Evolutionary conservation across 345 rosid species (phyloP).

Genomic region (Erysimum cheiranthoides): DNA sequence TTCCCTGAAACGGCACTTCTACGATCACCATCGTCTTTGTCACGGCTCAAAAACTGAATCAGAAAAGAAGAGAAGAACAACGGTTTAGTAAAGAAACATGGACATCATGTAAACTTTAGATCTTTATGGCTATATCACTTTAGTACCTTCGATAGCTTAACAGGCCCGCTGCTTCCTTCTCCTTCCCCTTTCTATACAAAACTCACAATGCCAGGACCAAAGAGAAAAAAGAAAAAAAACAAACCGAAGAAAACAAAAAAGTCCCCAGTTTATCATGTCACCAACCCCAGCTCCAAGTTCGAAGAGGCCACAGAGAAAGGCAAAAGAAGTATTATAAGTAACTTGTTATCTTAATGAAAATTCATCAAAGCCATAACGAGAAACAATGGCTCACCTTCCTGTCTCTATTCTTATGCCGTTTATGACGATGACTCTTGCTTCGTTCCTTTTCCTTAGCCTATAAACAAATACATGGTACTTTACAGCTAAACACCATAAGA

Average conservation of each 20-base stretch:
- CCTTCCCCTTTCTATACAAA: conserved; percentile 73
- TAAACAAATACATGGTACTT: conserved; percentile 12
- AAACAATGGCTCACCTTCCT: conserved; percentile 67
- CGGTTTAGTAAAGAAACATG: not conserved
- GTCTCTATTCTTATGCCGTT: conserved; percentile 71
- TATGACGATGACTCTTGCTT: conserved; percentile 72
- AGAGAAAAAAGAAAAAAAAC: conserved; percentile 32
- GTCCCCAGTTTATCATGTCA: conserved; percentile 70
- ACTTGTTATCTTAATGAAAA: conserved; percentile 44
- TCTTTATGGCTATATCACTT: not conserved
- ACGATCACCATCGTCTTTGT: conserved; percentile 78
- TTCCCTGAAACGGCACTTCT: conserved; percentile 98
- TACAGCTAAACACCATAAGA: conserved; percentile 6
- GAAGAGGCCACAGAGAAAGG: conserved; percentile 85
- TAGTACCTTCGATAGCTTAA: conserved; percentile 89
- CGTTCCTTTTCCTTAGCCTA: conserved; percentile 77
- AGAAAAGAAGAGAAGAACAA: not conserved
- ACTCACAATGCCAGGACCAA: conserved; percentile 82
- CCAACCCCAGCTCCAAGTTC: conserved; percentile 97
- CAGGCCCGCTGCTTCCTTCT: conserved; percentile 79
- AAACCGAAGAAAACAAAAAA: conserved; percentile 56
- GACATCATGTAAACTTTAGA: not conserved
- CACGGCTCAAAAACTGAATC: conserved; percentile 77
- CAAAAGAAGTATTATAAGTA: conserved; percentile 72
- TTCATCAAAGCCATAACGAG: conserved; percentile 19